These are phyloP conservation scores for Gossypium davidsonii DNA, from an alignment of 441 rosid species.

Conservation along the genomic window DNA sequence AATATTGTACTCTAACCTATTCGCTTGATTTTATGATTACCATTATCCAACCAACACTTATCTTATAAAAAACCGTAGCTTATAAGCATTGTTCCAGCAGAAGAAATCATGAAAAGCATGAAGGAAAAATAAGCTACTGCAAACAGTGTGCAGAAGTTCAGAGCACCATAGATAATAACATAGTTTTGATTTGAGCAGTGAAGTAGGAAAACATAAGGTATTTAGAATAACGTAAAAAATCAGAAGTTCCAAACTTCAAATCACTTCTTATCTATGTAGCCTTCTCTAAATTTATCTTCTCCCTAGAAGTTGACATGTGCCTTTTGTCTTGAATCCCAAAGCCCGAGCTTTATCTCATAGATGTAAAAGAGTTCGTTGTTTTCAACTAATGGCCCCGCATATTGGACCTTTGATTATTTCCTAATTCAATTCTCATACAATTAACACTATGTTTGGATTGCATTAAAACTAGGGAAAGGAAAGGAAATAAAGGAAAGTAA, in stretches of 20 bases:
- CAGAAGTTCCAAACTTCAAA: background rate
- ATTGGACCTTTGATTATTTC: constrained; percentile 4
- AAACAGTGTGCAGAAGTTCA: background rate
- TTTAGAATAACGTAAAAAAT: background rate
- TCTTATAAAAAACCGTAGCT: background rate
- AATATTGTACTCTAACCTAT: background rate
- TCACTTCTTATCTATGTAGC: background rate
- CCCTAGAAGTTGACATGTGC: background rate
- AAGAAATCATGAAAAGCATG: background rate
- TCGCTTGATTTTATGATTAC: background rate
- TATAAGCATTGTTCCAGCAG: background rate
- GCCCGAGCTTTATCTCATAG: background rate
- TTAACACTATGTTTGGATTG: background rate
- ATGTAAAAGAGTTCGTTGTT: background rate
- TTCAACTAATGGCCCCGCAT: background rate
- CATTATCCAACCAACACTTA: background rate
- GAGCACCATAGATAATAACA: background rate
- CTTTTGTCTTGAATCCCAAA: background rate
- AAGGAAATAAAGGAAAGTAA: no score
- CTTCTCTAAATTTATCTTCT: background rate
- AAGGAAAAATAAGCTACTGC: background rate
- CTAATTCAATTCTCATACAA: background rate
- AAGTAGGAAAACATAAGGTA: background rate
- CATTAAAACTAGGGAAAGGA: no score
- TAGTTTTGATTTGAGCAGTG: background rate